A percentile compares a stretch with the other conserved stretches of the same genome.
Conservation (phyloP, 176 grass and related monocot species). For the Puya raimondii region DNA sequence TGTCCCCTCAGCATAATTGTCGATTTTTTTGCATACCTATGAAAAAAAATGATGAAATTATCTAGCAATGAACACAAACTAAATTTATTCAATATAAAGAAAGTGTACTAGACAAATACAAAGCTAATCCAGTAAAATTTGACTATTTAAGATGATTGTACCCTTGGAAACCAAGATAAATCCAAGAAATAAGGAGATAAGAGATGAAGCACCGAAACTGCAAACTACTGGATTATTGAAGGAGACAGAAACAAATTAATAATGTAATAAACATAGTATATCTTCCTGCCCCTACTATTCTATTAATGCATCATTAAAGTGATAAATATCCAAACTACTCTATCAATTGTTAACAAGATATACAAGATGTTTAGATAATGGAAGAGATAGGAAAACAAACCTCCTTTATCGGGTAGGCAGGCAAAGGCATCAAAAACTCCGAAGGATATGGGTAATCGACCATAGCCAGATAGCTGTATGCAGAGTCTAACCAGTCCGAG, state of each 20-base stretch:
- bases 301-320: too few relatives aligned
- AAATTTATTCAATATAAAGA: background rate
- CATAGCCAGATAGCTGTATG: slow-evolving; percentile 95
- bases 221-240: too few relatives aligned
- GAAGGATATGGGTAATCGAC: slow-evolving; percentile 85
- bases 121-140: background rate
- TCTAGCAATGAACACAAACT: slow-evolving; percentile 1
- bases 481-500: slow-evolving; percentile 75
- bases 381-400: slow-evolving; percentile 31
- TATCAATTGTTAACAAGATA: background rate
- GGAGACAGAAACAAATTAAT: too few relatives aligned
- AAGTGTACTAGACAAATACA: background rate
- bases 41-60: slow-evolving; percentile 17
- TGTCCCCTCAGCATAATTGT: slow-evolving; percentile 48
- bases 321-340: too few relatives aligned
- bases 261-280: too few relatives aligned
- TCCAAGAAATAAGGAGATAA: too few relatives aligned
- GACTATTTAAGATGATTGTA: background rate
- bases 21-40: slow-evolving; percentile 77
- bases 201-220: too few relatives aligned
- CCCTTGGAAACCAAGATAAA: too few relatives aligned
- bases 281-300: too few relatives aligned
- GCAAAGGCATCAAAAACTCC: slow-evolving; percentile 87
- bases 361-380: background rate
- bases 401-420: slow-evolving; percentile 86